Conservation (phyloP, 371 early-diverging fungal species). For the Syncephalastrum monosporum region DNA sequence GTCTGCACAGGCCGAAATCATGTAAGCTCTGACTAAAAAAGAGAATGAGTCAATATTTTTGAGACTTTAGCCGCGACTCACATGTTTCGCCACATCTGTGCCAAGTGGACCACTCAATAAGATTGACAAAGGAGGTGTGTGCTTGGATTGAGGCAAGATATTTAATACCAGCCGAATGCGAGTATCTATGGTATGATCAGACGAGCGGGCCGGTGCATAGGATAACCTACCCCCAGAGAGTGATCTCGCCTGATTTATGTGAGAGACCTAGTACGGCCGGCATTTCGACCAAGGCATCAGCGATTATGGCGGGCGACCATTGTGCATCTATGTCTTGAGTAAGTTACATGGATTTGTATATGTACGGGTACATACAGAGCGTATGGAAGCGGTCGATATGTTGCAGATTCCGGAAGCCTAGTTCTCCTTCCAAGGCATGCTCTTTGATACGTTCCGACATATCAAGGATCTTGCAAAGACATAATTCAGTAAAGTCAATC, state of each 20-base stretch:
- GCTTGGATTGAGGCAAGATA: neutral
- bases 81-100: slow-evolving; percentile 3
- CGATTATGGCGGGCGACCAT: slow-evolving; percentile 27
- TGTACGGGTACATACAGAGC: slow-evolving; percentile 14
- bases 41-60: neutral
- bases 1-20: slow-evolving; percentile 5
- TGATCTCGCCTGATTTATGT: slow-evolving; percentile 27
- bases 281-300: slow-evolving; percentile 15
- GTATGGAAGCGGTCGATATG: slow-evolving; percentile 16
- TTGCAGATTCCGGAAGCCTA: neutral
- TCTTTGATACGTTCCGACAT: slow-evolving; percentile 15
- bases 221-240: slow-evolving; percentile 17
- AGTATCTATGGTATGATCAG: slow-evolving; percentile 7
- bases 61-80: neutral
- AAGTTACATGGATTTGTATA: neutral
- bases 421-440: neutral
- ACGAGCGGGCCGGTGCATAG: neutral
- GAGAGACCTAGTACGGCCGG: slow-evolving; percentile 20
- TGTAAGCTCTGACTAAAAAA: slow-evolving; percentile 7
- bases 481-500: neutral
- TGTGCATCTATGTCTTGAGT: slow-evolving; percentile 11
- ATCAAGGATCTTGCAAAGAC: neutral
- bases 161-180: neutral
- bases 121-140: slow-evolving; percentile 8
- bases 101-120: slow-evolving; percentile 16